These are phyloP conservation scores for Podochytrium sp. DNA, from an alignment of 192 early-diverging fungal species.

Conservation along the genomic window DNA sequence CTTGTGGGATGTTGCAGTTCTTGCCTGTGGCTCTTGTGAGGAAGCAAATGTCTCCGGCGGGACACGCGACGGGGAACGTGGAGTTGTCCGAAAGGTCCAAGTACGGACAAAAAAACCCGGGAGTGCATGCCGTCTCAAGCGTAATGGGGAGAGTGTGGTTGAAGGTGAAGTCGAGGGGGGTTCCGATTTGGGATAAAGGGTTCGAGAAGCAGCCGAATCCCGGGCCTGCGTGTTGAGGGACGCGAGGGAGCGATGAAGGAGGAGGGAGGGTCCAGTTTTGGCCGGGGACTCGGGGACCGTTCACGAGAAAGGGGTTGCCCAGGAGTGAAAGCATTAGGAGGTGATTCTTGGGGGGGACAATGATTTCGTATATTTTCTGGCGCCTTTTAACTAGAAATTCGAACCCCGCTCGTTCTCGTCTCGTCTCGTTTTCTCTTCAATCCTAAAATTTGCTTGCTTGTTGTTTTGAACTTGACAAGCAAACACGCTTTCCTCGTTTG, in stretches of 20 bases:
- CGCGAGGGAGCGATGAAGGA: neutral
- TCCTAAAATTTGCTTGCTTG: too few species aligned
- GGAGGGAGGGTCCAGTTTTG: conserved; percentile 12
- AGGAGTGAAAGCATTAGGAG: too few species aligned
- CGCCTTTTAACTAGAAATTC: too few species aligned
- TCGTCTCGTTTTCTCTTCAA: too few species aligned
- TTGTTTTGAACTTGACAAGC: too few species aligned
- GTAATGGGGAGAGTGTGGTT: neutral
- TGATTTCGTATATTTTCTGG: too few species aligned
- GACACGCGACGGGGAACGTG: conserved; percentile 29
- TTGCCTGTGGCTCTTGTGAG: neutral
- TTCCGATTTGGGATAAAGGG: neutral
- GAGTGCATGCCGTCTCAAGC: neutral
- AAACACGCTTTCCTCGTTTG: too few species aligned
- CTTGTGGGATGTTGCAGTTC: conserved; percentile 27
- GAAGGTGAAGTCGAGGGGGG: neutral
- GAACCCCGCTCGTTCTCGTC: too few species aligned
- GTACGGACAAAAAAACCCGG: conserved; percentile 36
- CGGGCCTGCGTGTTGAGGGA: neutral
- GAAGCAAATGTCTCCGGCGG: conserved; percentile 1
- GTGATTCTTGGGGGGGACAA: too few species aligned
- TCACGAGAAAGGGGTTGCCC: conserved; percentile 16
- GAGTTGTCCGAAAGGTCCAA: neutral
- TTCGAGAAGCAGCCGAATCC: conserved; percentile 26
- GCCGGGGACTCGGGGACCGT: neutral